Base-by-base conservation (phyloP, 306 rosid species). In the Cicer pinnatifidum region DNA sequence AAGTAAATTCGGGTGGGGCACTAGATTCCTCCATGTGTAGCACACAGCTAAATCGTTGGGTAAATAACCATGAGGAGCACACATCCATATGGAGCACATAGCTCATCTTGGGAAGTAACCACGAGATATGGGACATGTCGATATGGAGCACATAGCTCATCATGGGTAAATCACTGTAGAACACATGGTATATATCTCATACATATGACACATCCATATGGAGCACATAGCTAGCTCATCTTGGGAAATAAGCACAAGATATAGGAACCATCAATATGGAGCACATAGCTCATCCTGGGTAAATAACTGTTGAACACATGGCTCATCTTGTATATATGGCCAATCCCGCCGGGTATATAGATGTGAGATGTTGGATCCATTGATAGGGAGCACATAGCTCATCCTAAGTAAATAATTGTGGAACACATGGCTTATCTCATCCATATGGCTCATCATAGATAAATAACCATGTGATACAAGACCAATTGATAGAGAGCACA, bases 101-200 rank as follows among this genome's bases (percentile, higher is more conserved):
- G 33, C 33, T 23, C 33, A 23, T 2, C 33, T 23, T 23, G 33
- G 33, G 33, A 23, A 23, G 0, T 23, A 23, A 23, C 33, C 33
- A 23, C 33, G 33, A 23, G 33, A 23, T 23, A 23, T 23, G 33
- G 3, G 33, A 23, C 33, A 23, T 23, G 33, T 23, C 0, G 4
- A 23, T 23, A 3, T 23, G 33, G 33, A 23, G 65, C 65, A 59
- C 65, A 59, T 59, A 59, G 43, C 43, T 33, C 65, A 59, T 59
- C 10, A 28, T 33, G 65, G 64, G 41, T 28, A 58, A 28, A 58
- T 58, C 11, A 59, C 43, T 39, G 35, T 23, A 23, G 33, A 23
- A 23, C 33, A 23, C 33, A 23, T 23, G 33, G 6, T 39, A 0
- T 23, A 23, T 23, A 23, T 23, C 10, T 59, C 41, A 11, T 28